Percentiles rank a stretch among this genome's conserved stretches.
Conservation (phyloP, 2,329 filamentous ascomycete species). For the Sclerotinia subarctica region DNA sequence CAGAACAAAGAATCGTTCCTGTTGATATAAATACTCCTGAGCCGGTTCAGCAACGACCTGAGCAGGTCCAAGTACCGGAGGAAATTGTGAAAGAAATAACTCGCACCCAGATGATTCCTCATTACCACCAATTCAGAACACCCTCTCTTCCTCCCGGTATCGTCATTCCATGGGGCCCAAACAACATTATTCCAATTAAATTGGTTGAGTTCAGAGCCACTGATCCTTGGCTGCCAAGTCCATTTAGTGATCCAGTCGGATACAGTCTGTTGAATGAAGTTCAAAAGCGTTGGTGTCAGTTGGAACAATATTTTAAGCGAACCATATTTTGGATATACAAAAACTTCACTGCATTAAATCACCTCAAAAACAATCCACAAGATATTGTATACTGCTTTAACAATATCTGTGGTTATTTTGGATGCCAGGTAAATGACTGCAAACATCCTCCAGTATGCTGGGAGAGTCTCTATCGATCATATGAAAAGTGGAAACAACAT, state of each 20-base stretch:
- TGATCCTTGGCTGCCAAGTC: background rate
- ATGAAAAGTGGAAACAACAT: background rate
- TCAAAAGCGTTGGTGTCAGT: background rate
- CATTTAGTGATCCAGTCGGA: background rate
- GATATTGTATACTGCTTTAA: background rate
- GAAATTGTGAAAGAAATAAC: background rate
- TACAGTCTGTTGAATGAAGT: background rate
- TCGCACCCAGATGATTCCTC: background rate
- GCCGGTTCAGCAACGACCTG: background rate
- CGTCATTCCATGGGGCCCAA: background rate
- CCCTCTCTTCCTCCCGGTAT: background rate
- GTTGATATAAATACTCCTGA: no score
- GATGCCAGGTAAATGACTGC: background rate
- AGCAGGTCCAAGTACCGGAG: background rate
- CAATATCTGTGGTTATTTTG: conserved; percentile 3
- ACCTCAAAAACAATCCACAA: background rate
- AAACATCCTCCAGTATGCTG: background rate
- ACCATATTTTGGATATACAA: background rate
- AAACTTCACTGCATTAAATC: background rate
- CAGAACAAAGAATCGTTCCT: background rate
- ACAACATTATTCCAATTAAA: background rate
- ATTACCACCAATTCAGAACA: background rate
- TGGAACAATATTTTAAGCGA: background rate
- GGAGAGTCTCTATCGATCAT: background rate
- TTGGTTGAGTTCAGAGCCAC: background rate